Base-by-base conservation (phyloP, 768 basidiomycete species). In the Rhodosporidiobolus odoratus region DNA sequence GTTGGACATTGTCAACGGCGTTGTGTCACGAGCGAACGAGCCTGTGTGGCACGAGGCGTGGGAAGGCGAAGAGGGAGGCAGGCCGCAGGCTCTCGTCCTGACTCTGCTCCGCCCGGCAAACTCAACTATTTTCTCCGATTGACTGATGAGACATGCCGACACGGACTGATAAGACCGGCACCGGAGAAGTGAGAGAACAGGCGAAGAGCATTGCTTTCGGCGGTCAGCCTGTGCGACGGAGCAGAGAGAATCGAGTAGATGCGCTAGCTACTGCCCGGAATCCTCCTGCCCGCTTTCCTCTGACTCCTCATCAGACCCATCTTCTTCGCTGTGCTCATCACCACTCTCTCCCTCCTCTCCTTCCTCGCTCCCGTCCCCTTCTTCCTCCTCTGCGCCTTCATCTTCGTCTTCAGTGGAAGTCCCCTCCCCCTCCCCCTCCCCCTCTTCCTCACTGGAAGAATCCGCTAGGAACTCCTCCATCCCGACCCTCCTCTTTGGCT, bases 361-460 rank as follows among this genome's bases (percentile, higher is more conserved):
- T 23, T 76, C 81, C 0, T 62, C 79, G 38, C 34, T 41, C 43
- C 40, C 54, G 57, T 47, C 64, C 12, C 13, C 41, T 19, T 47
- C 35, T 12, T 68, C 16, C 63, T 73, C 67, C 62, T 66, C 34
- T 62, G 76, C 69, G 50, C 69, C 67, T 38, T 48, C 57, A 59
- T 41, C 57, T 1, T 27, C 69, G 8, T 72, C 75, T 15, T 64
- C 64, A 7, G 59, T 66, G 37, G 32, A 41, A 15, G n/a, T n/a
- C n/a, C n/a, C n/a, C 61, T 50, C 41, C 35, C 61, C 63, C 63
- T 48, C 67, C 63, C 38, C 68, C 30, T 48, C 59, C 65, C 61
- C 77, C 58, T 56, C 57, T 62, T 78, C 79, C 58, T 68, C 73
- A 10, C 58, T 76, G 69, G 64, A 78, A 30, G 58, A 40, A 8